Conservation (phyloP, 768 basidiomycete species). For the Leucogyrophana mollusca region DNA sequence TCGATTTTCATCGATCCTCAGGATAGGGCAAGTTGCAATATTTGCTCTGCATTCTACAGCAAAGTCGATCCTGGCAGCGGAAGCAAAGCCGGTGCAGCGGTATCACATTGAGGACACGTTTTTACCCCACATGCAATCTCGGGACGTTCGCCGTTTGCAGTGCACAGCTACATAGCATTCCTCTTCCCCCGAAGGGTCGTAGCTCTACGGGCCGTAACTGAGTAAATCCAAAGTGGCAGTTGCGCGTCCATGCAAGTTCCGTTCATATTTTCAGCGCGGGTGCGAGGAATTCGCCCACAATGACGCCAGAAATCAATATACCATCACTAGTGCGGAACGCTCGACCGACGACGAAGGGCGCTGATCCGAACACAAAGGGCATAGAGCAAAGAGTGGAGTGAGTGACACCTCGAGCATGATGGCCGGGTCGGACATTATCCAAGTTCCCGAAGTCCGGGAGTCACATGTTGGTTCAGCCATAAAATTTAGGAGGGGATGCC, state of each 20-base stretch:
- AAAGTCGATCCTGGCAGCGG: slow-evolving; percentile 2
- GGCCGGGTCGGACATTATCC: too few species aligned
- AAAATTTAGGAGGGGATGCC: too few species aligned
- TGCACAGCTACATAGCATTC: neutral
- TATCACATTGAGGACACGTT: neutral
- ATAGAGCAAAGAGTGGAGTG: too few species aligned
- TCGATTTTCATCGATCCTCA: neutral
- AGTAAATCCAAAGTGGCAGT: too few species aligned
- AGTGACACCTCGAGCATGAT: too few species aligned
- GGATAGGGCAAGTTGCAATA: neutral
- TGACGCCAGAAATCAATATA: neutral
- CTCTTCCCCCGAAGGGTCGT: neutral
- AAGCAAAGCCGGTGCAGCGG: slow-evolving; percentile 2
- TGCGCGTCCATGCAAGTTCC: neutral
- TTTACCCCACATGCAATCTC: neutral
- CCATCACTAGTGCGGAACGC: neutral
- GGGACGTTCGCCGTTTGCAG: neutral
- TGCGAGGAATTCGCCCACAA: neutral
- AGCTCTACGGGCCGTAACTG: neutral
- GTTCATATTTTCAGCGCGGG: neutral
- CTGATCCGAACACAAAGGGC: too few species aligned
- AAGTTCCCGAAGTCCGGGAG: too few species aligned
- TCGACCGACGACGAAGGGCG: neutral
- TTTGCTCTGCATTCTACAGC: neutral
- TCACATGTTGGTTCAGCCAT: too few species aligned